Evolutionary conservation across 225 moss, liverwort and hornwort genomes (phyloP).

Genomic region (Anthoceros angustus): DNA sequence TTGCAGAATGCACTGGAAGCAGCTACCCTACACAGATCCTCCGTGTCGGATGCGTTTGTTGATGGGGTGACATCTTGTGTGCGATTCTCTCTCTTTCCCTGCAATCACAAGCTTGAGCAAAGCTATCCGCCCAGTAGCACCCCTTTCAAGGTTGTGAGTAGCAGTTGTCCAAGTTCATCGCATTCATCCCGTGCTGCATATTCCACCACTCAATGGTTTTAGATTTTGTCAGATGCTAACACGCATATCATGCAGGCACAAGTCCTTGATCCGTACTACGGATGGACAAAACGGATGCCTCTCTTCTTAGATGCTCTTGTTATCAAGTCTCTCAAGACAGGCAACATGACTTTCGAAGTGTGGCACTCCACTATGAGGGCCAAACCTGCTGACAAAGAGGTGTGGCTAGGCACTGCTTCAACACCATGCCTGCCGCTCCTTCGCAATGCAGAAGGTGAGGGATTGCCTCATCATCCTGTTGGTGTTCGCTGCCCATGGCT

Average conservation of each 20-base stretch:
- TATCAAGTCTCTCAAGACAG: slow-evolving; percentile 14
- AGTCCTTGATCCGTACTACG: slow-evolving; percentile 9
- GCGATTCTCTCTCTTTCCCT: slow-evolving; percentile 16
- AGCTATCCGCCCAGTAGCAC: slow-evolving; percentile 16
- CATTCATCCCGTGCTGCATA: not conserved
- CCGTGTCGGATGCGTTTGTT: slow-evolving; percentile 4
- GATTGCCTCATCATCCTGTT: not conserved
- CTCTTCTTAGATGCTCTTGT: slow-evolving; percentile 11
- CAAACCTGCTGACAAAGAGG: slow-evolving; percentile 9
- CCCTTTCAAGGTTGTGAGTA: slow-evolving; percentile 14
- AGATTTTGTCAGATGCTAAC: not conserved
- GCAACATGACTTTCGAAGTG: slow-evolving; percentile 18
- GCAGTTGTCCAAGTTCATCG: not conserved
- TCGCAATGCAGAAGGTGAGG: slow-evolving; percentile 15
- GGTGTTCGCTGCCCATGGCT: not conserved
- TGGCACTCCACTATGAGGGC: slow-evolving; percentile 12
- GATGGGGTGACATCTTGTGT: slow-evolving; percentile 17
- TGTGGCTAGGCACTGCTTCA: slow-evolving; percentile 14
- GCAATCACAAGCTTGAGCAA: slow-evolving; percentile 11
- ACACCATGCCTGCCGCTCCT: slow-evolving; percentile 13
- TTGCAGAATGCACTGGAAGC: not conserved
- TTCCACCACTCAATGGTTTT: not conserved
- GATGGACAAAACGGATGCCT: slow-evolving; percentile 12
- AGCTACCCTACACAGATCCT: not conserved
- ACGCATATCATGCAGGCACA: slow-evolving; percentile 10